phyloP scores from a whole-genome alignment of 441 rosid species.

The Melastoma candidum region DNA sequence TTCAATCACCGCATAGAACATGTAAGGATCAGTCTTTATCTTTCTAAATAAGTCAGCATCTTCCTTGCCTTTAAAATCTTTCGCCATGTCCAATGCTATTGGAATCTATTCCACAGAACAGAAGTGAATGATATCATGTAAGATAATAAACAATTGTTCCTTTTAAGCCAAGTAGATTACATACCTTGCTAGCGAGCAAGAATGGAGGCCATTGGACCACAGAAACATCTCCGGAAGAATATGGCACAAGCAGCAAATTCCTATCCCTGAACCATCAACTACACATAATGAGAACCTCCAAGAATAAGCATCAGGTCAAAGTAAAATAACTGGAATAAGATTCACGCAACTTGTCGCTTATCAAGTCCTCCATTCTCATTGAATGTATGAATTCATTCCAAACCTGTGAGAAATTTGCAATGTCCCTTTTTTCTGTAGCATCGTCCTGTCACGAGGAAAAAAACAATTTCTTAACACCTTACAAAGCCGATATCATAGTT shows the following conservation, averaged over 20 bases:
- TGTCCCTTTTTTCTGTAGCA: conserved; percentile 30
- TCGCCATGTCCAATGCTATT: conserved; percentile 97
- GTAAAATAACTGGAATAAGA: conserved; percentile 13
- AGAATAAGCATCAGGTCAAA: conserved; percentile 11
- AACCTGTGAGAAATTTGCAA: conserved; percentile 57
- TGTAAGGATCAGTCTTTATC: conserved; percentile 63
- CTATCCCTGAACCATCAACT: conserved; percentile 50
- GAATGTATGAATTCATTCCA: conserved; percentile 86
- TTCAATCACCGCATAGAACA: conserved; percentile 73
- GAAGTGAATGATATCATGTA: conserved; percentile 4
- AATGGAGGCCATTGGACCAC: conserved; percentile 95
- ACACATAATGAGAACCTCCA: conserved; percentile 13
- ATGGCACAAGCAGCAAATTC: conserved; percentile 83
- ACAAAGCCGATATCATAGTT: not conserved
- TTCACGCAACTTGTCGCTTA: conserved; percentile 60
- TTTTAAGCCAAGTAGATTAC: conserved; percentile 13
- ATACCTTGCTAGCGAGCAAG: conserved; percentile 95
- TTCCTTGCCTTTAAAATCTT: conserved; percentile 75
- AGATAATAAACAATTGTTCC: not conserved
- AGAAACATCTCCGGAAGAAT: conserved; percentile 50
- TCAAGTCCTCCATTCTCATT: conserved; percentile 88
- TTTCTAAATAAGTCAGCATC: conserved; percentile 70
- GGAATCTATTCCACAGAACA: conserved; percentile 53
- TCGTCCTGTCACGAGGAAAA: conserved; percentile 42
- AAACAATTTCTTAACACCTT: conserved; percentile 17